phyloP scores from a whole-genome alignment of 1,139 yeast species.

The Lodderomyces metapsilosis region DNA sequence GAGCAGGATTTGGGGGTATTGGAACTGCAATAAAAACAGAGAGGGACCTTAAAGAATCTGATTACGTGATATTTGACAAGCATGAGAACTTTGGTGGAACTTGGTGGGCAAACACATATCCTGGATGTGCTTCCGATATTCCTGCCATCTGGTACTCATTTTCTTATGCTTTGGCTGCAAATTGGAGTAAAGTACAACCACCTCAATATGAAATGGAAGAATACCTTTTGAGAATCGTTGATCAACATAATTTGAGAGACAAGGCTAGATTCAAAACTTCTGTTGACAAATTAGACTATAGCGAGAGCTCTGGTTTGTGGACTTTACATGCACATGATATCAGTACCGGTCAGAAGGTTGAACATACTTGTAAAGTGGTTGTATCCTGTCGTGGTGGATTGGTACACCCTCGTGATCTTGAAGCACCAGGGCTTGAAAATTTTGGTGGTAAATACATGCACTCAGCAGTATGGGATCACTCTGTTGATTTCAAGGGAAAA shows the following conservation, averaged over 20 bases:
- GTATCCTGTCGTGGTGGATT: slow-evolving; percentile 39
- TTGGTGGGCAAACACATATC: slow-evolving; percentile 55
- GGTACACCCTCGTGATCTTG: slow-evolving; percentile 32
- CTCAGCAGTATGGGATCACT: slow-evolving; percentile 48
- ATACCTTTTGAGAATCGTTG: slow-evolving; percentile 40
- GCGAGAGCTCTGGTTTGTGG: slow-evolving; percentile 38
- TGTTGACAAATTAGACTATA: slow-evolving; percentile 28
- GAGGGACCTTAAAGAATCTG: slow-evolving; percentile 31
- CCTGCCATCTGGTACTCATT: slow-evolving; percentile 51
- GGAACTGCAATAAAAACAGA: slow-evolving; percentile 31
- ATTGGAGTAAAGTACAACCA: slow-evolving; percentile 48
- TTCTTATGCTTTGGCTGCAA: slow-evolving; percentile 37
- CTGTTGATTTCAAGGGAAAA: slow-evolving; percentile 33
- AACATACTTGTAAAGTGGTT: slow-evolving; percentile 31
- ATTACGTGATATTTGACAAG: slow-evolving; percentile 42
- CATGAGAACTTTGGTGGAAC: slow-evolving; percentile 51
- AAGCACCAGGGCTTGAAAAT: slow-evolving; percentile 36
- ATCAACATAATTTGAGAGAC: slow-evolving; percentile 32
- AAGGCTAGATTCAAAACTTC: slow-evolving; percentile 31
- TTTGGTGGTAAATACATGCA: slow-evolving; percentile 49
- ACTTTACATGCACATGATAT: slow-evolving; percentile 31
- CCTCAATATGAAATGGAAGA: slow-evolving; percentile 50
- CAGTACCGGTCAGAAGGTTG: slow-evolving; percentile 28
- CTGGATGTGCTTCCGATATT: slow-evolving; percentile 54
- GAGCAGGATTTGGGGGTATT: slow-evolving; percentile 52